These are phyloP conservation scores for Colletotrichum lentis DNA, from an alignment of 2,329 filamentous ascomycete genomes.

Conservation along the genomic window DNA sequence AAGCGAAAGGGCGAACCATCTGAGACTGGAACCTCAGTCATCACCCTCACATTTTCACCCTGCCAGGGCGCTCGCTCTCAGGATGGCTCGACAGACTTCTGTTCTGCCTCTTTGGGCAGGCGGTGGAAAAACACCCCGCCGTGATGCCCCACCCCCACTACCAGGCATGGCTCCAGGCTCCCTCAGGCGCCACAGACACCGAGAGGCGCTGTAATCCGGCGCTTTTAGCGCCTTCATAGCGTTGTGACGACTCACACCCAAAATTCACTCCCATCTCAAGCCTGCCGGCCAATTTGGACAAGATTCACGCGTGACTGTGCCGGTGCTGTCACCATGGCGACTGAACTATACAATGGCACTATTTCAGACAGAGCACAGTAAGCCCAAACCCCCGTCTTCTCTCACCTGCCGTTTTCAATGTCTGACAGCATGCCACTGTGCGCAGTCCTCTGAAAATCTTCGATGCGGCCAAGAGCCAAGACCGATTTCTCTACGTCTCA, in stretches of 20 bases:
- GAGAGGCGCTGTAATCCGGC: constrained; percentile 29
- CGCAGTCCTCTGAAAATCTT: constrained; percentile 67
- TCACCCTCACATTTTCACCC: no score
- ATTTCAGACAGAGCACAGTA: constrained; percentile 35
- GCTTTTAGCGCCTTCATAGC: background rate
- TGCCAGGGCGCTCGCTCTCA: no score
- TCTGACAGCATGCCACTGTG: constrained; percentile 15
- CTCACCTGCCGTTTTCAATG: background rate
- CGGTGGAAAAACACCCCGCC: constrained; percentile 22
- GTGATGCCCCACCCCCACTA: constrained; percentile 35
- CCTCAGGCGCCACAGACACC: constrained; percentile 23
- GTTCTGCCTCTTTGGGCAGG: constrained; percentile 1
- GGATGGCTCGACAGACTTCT: no score
- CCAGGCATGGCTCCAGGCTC: constrained; percentile 15
- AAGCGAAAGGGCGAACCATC: no score
- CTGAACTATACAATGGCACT: constrained; percentile 28
- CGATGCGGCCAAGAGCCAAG: constrained; percentile 60
- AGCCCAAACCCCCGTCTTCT: background rate
- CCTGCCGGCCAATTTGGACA: no score
- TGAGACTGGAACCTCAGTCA: no score
- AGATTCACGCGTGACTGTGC: background rate
- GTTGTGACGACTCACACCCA: background rate
- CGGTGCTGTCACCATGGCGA: constrained; percentile 17
- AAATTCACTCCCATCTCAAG: background rate
- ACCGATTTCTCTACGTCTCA: constrained; percentile 64